Conservation (phyloP, 768 basidiomycete species). For the Termitomyces heimii region DNA sequence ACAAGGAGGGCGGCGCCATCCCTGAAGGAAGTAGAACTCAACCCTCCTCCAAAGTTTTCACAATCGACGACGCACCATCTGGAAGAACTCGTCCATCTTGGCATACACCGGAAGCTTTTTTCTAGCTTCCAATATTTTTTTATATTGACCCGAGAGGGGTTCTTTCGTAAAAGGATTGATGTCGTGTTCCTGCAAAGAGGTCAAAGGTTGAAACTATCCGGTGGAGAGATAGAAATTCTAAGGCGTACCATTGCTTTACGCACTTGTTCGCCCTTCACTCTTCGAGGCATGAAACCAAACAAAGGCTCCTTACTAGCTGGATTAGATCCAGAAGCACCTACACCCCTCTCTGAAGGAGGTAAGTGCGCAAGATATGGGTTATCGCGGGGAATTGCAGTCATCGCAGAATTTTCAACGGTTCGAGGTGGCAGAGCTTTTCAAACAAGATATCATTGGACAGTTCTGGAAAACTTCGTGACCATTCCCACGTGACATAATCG, state of each 20-base stretch:
- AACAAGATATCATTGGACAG: not conserved
- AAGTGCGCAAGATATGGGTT: slow-evolving; percentile 55
- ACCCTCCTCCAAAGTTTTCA: slow-evolving; percentile 29
- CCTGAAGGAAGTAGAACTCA: slow-evolving; percentile 39
- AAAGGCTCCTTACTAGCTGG: slow-evolving; percentile 47
- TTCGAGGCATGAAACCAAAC: slow-evolving; percentile 68
- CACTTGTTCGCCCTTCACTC: slow-evolving; percentile 60
- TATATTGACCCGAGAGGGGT: slow-evolving; percentile 75
- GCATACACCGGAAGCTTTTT: slow-evolving; percentile 88
- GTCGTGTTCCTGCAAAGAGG: slow-evolving; percentile 54
- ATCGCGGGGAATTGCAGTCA: slow-evolving; percentile 17
- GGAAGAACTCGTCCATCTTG: slow-evolving; percentile 90
- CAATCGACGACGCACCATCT: slow-evolving; percentile 58
- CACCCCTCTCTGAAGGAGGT: slow-evolving; percentile 26
- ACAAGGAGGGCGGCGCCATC: slow-evolving; percentile 27
- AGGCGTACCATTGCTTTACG: slow-evolving; percentile 61
- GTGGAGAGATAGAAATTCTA: not conserved
- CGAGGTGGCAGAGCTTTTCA: not conserved
- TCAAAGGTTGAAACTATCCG: not conserved
- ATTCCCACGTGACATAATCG: not conserved
- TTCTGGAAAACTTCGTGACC: not conserved
- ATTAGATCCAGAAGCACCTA: slow-evolving; percentile 14
- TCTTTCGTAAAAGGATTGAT: slow-evolving; percentile 85
- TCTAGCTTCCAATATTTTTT: slow-evolving; percentile 77
- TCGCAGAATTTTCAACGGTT: not conserved